Percentiles rank a stretch among this genome's conserved stretches.
Conservation (phyloP, 495 filamentous ascomycete genomes). For the Podospora fimiseda region DNA sequence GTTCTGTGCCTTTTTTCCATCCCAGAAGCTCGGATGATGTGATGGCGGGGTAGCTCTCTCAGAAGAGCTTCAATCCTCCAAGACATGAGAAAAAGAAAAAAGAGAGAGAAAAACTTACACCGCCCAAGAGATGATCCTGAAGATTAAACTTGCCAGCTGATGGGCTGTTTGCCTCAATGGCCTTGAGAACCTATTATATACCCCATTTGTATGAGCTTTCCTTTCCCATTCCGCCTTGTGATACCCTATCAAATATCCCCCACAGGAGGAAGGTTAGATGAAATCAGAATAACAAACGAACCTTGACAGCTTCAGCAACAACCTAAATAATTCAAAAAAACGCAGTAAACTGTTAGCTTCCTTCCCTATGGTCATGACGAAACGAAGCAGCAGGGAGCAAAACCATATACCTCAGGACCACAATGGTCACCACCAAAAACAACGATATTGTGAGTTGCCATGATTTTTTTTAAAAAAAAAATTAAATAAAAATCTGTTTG, state of each 20-base stretch:
- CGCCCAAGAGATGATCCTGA: conserved; percentile 85
- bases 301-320: conserved; percentile 75
- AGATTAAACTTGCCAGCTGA: conserved; percentile 76
- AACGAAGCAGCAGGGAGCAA: no score
- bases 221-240: no score
- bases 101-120: conserved; percentile 54
- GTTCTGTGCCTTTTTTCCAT: background rate
- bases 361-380: background rate
- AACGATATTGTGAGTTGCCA: conserved; percentile 52
- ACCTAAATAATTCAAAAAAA: conserved; percentile 27
- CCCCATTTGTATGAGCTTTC: no score
- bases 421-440: conserved; percentile 88
- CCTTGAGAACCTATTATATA: conserved; percentile 68
- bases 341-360: background rate
- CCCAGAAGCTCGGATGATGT: background rate
- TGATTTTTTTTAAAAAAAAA: conserved; percentile 21
- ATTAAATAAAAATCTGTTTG: no score
- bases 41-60: background rate
- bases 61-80: background rate
- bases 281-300: no score
- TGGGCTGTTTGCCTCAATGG: conserved; percentile 61
- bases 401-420: conserved; percentile 74
- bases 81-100: background rate
- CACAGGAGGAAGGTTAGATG: no score
- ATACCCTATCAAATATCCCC: no score